Conservation (phyloP, 2,329 filamentous ascomycete genomes). For the Dactylellina haptotyla region DNA sequence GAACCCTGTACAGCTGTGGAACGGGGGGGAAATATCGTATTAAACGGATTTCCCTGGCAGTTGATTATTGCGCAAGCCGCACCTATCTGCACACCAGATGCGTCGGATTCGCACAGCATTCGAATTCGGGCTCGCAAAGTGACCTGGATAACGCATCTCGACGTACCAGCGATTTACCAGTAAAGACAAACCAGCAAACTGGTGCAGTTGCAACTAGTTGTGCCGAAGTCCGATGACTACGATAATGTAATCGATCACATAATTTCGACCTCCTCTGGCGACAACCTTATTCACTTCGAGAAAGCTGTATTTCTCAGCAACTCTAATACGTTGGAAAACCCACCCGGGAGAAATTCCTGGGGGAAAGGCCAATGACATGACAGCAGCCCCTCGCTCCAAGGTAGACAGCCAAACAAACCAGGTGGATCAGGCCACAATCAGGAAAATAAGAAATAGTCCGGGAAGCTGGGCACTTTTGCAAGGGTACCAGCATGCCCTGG, state of each 20-base stretch:
- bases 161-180: not conserved
- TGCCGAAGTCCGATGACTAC: too few relatives aligned
- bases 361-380: not conserved
- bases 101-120: not conserved
- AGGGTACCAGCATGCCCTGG: not conserved
- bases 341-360: not conserved
- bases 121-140: not conserved
- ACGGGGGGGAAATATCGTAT: too few relatives aligned
- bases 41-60: not conserved
- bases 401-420: not conserved
- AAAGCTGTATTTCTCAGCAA: conserved; percentile 41
- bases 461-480: not conserved
- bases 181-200: not conserved
- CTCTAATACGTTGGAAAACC: not conserved
- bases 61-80: too few relatives aligned
- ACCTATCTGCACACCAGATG: not conserved
- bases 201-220: too few relatives aligned
- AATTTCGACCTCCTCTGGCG: conserved; percentile 38
- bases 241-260: conserved; percentile 40
- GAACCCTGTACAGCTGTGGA: not conserved
- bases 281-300: conserved; percentile 9
- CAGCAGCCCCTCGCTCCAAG: not conserved
- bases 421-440: conserved; percentile 52
- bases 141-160: not conserved
- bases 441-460: not conserved